Evolutionary conservation across 1,284 basidiomycete genomes (phyloP).

Genomic region (Leccinum proliferum): DNA sequence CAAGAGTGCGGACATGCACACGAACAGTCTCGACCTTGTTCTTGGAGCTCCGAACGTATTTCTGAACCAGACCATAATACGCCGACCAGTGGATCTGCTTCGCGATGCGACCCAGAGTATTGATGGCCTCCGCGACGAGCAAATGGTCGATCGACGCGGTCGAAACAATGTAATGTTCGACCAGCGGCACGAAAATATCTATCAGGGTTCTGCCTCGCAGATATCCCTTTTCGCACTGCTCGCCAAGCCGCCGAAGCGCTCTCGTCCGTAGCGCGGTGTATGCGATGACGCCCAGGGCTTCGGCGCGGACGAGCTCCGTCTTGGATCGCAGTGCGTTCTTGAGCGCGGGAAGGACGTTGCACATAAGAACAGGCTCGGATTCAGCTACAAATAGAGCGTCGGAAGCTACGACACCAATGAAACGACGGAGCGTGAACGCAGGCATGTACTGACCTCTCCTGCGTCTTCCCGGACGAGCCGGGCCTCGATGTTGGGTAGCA

Average conservation of each 20-base stretch:
- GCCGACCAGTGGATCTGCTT: constrained; percentile 78
- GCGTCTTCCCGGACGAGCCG: constrained; percentile 64
- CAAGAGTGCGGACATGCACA: constrained; percentile 82
- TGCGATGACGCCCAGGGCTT: constrained; percentile 79
- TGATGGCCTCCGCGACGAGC: constrained; percentile 88
- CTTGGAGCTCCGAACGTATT: constrained; percentile 75
- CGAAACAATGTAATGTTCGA: constrained; percentile 77
- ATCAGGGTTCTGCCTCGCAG: constrained; percentile 72
- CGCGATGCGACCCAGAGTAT: constrained; percentile 71
- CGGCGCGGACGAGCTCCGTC: constrained; percentile 85
- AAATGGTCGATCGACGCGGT: constrained; percentile 81
- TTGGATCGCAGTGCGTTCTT: constrained; percentile 79
- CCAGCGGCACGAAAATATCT: constrained; percentile 85
- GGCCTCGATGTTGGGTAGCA: constrained; percentile 77
- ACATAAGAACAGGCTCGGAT: constrained; percentile 51
- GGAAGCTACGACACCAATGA: constrained; percentile 53
- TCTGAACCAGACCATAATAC: constrained; percentile 80
- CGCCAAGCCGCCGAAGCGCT: constrained; percentile 82
- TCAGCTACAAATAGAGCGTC: constrained; percentile 19
- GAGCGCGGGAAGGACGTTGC: constrained; percentile 76
- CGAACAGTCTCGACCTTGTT: constrained; percentile 74
- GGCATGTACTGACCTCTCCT: constrained; percentile 32
- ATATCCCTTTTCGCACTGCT: constrained; percentile 68
- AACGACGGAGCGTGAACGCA: constrained; percentile 68
- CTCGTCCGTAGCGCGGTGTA: constrained; percentile 77